Percentiles rank a stretch among this genome's conserved stretches.
These are phyloP conservation scores for Suillus clintonianus DNA, from an alignment of 768 basidiomycete genomes.

Conservation along the genomic window DNA sequence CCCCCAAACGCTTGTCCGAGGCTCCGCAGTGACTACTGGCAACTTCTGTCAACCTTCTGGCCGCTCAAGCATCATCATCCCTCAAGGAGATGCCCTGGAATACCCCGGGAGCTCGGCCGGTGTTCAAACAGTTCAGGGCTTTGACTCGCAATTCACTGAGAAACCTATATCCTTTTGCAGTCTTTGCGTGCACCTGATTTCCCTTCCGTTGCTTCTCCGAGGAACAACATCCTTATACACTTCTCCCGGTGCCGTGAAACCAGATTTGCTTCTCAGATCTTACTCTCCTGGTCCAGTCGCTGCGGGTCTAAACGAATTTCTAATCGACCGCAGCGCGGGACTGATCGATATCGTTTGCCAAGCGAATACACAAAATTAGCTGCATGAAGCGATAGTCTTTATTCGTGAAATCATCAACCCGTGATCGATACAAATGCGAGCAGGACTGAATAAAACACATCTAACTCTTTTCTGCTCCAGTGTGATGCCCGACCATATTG, in stretches of 20 bases:
- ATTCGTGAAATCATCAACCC: not conserved
- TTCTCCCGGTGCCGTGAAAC: slow-evolving; percentile 8
- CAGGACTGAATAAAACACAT: not conserved
- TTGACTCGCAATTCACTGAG: not conserved
- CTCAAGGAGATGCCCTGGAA: not conserved
- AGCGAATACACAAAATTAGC: not conserved
- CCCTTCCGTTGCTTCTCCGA: slow-evolving; percentile 5
- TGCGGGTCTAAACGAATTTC: not conserved
- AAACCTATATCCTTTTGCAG: slow-evolving; percentile 1
- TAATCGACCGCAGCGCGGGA: not conserved
- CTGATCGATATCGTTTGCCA: not conserved
- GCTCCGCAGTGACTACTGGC: not conserved
- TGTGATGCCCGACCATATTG: not conserved
- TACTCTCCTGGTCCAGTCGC: not conserved
- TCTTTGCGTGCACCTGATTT: not conserved
- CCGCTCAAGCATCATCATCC: not conserved
- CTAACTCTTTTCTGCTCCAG: not conserved
- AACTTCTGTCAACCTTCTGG: not conserved
- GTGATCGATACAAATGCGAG: not conserved
- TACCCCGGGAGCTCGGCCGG: not conserved
- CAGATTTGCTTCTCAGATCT: slow-evolving; percentile 4
- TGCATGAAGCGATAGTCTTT: not conserved
- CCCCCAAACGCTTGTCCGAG: not conserved
- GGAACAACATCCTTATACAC: slow-evolving; percentile 5
- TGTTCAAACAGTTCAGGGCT: not conserved